Conservation (phyloP, 768 basidiomycete genomes). For the Phaeotremella fagi region DNA sequence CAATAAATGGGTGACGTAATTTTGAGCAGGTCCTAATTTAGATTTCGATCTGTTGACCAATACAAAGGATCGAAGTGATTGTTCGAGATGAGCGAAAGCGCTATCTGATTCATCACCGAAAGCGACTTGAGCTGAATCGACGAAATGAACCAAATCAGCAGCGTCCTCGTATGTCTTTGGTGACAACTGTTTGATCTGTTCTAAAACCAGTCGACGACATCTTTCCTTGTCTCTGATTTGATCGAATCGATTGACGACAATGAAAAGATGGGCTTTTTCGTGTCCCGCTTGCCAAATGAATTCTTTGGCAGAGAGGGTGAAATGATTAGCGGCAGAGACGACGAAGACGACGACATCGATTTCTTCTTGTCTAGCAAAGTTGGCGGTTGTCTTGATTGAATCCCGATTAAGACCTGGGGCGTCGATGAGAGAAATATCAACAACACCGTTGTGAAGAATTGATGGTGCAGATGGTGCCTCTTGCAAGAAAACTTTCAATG, state of each 20-base stretch:
- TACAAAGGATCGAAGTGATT: slow-evolving; percentile 85
- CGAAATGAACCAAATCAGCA: slow-evolving; percentile 93
- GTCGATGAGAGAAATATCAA: slow-evolving; percentile 96
- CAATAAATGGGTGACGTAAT: slow-evolving; percentile 85
- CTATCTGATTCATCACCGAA: slow-evolving; percentile 51
- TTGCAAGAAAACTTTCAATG: slow-evolving; percentile 81
- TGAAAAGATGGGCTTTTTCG: slow-evolving; percentile 96
- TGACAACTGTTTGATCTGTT: slow-evolving; percentile 88
- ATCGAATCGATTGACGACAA: slow-evolving; percentile 97
- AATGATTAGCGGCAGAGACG: slow-evolving; percentile 96
- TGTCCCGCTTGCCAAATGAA: slow-evolving; percentile 88
- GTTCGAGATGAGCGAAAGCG: slow-evolving; percentile 81
- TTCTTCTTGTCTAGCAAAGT: slow-evolving; percentile 93
- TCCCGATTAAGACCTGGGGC: slow-evolving; percentile 97
- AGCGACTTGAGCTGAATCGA: slow-evolving; percentile 69
- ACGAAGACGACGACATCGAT: slow-evolving; percentile 99
- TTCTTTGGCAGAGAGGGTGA: slow-evolving; percentile 90
- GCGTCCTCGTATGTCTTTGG: slow-evolving; percentile 89
- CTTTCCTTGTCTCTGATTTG: slow-evolving; percentile 92
- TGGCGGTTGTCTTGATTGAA: slow-evolving; percentile 84
- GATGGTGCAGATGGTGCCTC: slow-evolving; percentile 72
- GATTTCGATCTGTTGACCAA: slow-evolving; percentile 93
- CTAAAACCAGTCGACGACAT: slow-evolving; percentile 78
- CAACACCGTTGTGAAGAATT: slow-evolving; percentile 87
- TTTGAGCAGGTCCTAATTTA: slow-evolving; percentile 87